phyloP scores from a whole-genome alignment of 1,284 basidiomycete genomes.

The Trichosporon sp. region DNA sequence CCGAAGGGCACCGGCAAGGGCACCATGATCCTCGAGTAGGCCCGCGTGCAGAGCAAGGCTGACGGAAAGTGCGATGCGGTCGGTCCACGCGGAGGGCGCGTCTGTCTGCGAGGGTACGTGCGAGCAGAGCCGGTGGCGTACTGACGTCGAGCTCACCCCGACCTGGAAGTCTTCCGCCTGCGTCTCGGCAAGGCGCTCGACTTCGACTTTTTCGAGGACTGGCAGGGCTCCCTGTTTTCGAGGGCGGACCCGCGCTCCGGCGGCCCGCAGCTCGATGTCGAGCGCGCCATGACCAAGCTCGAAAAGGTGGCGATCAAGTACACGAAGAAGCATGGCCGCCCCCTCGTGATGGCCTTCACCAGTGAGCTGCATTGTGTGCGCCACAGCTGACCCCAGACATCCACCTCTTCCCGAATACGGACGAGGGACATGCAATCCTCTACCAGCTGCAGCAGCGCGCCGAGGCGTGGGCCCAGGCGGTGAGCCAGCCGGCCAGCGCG shows the following conservation, averaged over 20 bases:
- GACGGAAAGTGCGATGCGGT: slow-evolving; percentile 58
- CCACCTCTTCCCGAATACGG: slow-evolving; percentile 73
- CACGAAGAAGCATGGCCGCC: slow-evolving; percentile 58
- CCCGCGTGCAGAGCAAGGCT: not conserved
- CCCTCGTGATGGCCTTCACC: slow-evolving; percentile 70
- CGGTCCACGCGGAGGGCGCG: slow-evolving; percentile 63
- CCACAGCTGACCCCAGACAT: slow-evolving; percentile 49
- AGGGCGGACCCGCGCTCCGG: slow-evolving; percentile 76
- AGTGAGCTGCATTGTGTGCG: slow-evolving; percentile 30
- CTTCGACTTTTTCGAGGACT: slow-evolving; percentile 61
- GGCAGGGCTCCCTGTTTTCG: slow-evolving; percentile 63
- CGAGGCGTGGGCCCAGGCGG: slow-evolving; percentile 77
- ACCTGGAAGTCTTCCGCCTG: slow-evolving; percentile 70
- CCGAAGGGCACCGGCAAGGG: slow-evolving; percentile 71
- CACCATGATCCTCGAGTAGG: slow-evolving; percentile 68
- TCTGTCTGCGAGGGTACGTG: slow-evolving; percentile 47
- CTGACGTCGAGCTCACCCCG: slow-evolving; percentile 57
- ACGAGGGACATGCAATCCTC: slow-evolving; percentile 69
- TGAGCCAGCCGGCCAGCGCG: slow-evolving; percentile 44
- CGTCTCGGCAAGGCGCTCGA: slow-evolving; percentile 67
- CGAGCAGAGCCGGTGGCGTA: not conserved
- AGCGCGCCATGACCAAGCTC: slow-evolving; percentile 76
- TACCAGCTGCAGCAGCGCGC: slow-evolving; percentile 78
- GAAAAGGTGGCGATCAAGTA: slow-evolving; percentile 74
- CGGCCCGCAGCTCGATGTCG: slow-evolving; percentile 74